Percentiles rank a stretch among this genome's conserved stretches.
phyloP scores from a whole-genome alignment of 805 yeast species.

The Ascoidea rubescens region DNA sequence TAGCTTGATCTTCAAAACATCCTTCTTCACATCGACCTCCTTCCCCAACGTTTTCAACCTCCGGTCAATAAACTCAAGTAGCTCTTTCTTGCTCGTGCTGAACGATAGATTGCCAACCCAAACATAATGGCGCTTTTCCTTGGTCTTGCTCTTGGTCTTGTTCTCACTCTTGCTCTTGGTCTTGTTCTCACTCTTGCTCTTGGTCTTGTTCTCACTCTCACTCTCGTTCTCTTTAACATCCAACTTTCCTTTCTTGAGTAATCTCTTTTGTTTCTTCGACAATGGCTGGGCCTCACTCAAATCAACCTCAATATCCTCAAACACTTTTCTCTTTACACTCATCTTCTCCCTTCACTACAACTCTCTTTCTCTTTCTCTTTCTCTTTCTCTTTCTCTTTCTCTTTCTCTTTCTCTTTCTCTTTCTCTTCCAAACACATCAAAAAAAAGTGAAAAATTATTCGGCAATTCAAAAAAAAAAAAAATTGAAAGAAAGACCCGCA shows the following conservation, averaged over 20 bases:
- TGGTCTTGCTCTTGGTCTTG: slow-evolving; percentile 18
- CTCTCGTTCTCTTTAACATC: slow-evolving; percentile 38
- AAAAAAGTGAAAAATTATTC: too few species aligned
- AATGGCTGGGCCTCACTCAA: slow-evolving; percentile 62
- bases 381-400: slow-evolving; percentile 20
- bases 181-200: slow-evolving; percentile 13
- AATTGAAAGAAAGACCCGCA: too few species aligned
- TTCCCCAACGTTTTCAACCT: slow-evolving; percentile 34
- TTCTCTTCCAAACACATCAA: slow-evolving; percentile 8
- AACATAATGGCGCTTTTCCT: slow-evolving; percentile 40
- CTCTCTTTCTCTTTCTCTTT: slow-evolving; percentile 20
- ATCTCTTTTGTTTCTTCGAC: slow-evolving; percentile 83
- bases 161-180: slow-evolving; percentile 9
- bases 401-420: slow-evolving; percentile 20
- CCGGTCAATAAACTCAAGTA: slow-evolving; percentile 46
- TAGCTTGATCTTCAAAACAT: slow-evolving; percentile 63
- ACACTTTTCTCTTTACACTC: slow-evolving; percentile 7
- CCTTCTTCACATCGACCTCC: slow-evolving; percentile 19
- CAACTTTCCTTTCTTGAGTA: slow-evolving; percentile 62
- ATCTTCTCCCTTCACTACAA: slow-evolving; percentile 25
- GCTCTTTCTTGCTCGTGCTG: slow-evolving; percentile 66
- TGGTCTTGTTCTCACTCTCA: slow-evolving; percentile 24
- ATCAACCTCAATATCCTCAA: slow-evolving; percentile 55
- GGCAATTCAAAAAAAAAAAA: too few species aligned
- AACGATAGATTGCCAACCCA: slow-evolving; percentile 93